phyloP scores from a whole-genome alignment of 78 protist species.

The Polysphondylium violaceum region DNA sequence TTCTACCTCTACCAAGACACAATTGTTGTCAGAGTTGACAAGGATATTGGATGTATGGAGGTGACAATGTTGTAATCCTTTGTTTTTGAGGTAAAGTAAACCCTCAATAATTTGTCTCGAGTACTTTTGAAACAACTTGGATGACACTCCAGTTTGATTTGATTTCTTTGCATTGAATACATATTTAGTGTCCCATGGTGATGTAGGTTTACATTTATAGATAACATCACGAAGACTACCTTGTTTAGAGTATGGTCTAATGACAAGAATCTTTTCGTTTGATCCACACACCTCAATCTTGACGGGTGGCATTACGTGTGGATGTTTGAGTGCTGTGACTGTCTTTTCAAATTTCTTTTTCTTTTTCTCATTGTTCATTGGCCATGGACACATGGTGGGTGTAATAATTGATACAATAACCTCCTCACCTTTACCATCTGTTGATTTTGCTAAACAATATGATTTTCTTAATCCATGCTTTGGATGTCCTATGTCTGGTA shows the following conservation, averaged over 20 bases:
- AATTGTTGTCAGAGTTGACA: slow-evolving; percentile 1
- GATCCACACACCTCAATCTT: slow-evolving; percentile 33
- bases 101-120: slow-evolving; percentile 52
- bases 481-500: slow-evolving; percentile 54
- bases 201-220: slow-evolving; percentile 47
- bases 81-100: slow-evolving; percentile 28
- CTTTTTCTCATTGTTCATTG: slow-evolving; percentile 45
- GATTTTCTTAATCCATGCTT: slow-evolving; percentile 71
- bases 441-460: slow-evolving; percentile 27
- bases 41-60: slow-evolving; percentile 40
- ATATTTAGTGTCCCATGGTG: slow-evolving; percentile 54
- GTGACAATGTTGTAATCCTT: slow-evolving; percentile 39
- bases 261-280: slow-evolving; percentile 42
- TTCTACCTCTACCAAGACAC: slow-evolving; percentile 43
- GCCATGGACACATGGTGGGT: slow-evolving; percentile 75
- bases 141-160: slow-evolving; percentile 3
- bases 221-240: slow-evolving; percentile 57
- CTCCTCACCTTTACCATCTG: slow-evolving; percentile 1
- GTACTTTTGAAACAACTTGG: slow-evolving; percentile 21
- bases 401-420: slow-evolving; percentile 22
- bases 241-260: neutral
- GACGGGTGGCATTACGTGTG: slow-evolving; percentile 19
- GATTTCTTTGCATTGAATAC: slow-evolving; percentile 4
- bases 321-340: slow-evolving; percentile 20
- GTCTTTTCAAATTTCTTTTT: slow-evolving; percentile 45